These are phyloP conservation scores for Dysphania ambrosioides DNA, from an alignment of 148 eudicot genomes.

Conservation along the genomic window DNA sequence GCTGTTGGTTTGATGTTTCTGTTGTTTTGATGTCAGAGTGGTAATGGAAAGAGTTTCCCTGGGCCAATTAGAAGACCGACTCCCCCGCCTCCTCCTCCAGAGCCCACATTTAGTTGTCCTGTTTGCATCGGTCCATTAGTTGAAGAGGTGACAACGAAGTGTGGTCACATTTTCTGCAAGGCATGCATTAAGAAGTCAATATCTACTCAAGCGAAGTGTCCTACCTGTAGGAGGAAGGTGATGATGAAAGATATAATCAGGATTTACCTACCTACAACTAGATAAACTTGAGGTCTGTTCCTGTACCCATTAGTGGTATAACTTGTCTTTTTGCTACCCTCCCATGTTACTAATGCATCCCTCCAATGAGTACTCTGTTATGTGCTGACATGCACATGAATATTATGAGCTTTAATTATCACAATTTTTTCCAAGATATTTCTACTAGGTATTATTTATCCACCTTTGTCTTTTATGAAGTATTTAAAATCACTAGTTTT, in stretches of 20 bases:
- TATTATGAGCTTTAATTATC: not conserved
- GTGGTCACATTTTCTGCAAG: slow-evolving; percentile 97
- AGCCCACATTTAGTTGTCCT: slow-evolving; percentile 74
- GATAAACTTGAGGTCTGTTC: slow-evolving; percentile 38
- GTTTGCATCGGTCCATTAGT: slow-evolving; percentile 74
- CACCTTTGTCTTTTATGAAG: not conserved
- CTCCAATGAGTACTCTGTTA: not conserved
- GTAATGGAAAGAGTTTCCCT: slow-evolving; percentile 1
- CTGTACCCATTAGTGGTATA: slow-evolving; percentile 4
- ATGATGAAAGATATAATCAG: slow-evolving; percentile 58
- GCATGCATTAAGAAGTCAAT: slow-evolving; percentile 63
- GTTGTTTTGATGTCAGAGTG: slow-evolving; percentile 36
- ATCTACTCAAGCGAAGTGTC: slow-evolving; percentile 70
- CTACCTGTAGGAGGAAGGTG: slow-evolving; percentile 77
- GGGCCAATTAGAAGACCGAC: slow-evolving; percentile 30
- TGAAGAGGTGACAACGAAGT: slow-evolving; percentile 80
- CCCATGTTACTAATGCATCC: not conserved
- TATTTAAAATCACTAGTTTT: not conserved
- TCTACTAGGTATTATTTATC: not conserved
- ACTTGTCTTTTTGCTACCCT: not conserved
- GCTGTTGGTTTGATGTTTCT: not conserved
- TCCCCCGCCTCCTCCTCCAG: slow-evolving; percentile 54
- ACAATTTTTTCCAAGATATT: too few relatives aligned
- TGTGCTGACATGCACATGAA: not conserved
- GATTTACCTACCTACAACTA: slow-evolving; percentile 73